Evolutionary conservation across 352 stramenopile species (phyloP), one percentile per base, ranked within the genome.

Genomic region (Globisporangium nagaii): DNA sequence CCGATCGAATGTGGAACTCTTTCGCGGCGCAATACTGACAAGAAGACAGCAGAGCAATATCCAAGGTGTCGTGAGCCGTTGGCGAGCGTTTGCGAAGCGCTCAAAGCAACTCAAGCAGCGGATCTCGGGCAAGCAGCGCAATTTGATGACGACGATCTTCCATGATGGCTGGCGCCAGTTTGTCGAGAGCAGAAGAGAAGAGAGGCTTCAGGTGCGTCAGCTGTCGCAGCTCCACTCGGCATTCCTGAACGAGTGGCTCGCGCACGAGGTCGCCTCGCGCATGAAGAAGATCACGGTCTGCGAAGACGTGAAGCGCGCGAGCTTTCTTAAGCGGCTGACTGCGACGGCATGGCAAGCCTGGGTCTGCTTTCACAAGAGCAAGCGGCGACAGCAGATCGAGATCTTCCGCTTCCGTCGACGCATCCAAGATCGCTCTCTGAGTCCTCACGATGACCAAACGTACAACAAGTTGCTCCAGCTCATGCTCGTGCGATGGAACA

Each of bases 191-290:
- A 66, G 69, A 25, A 31, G 24, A 27, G 55, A 60, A 15, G 43
- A 75, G 8, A 51, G 56, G 52, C 35, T 13, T 4, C 28, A 70
- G 48, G 17, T 34, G 7, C 44, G 40, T 4, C 54, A 58, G 19
- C 62, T 80, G 3, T 10, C 41, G 22, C 36, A 39, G 4, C 30
- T 67, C 0, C 70, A 77, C 43, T n/a, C 56, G 4, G 13, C 51
- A 0, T 77, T 60, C 13, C 42, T 73, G n/a, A 63, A 53, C 7
- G 56, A 64, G 19, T 73, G 68, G 65, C 54, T 77, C 15, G 43
- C 44, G 1, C 43, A 35, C 9, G 46, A 68, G 24, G 10, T 71
- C 4, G 52, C 65, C 1, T 31, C 53, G 0, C 58, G 68, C 2
- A 66, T 75, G 53, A 41, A 25, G 5, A 28, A 31, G 2, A 52